phyloP scores from a whole-genome alignment of 345 rosid genomes.

The Sonneratia alba region DNA sequence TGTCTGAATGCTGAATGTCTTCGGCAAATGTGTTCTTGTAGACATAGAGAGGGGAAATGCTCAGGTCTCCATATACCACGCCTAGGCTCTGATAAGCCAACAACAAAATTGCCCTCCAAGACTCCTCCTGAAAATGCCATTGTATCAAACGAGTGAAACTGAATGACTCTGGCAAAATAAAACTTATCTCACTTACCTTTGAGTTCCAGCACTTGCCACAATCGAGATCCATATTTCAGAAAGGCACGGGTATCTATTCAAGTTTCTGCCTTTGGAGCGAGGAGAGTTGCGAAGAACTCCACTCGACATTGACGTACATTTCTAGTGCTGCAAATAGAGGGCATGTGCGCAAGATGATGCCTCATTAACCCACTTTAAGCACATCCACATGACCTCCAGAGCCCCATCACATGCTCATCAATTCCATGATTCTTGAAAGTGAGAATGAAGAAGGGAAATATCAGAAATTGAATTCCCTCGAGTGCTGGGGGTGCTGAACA shows the following conservation, averaged over 20 bases:
- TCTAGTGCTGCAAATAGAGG: not conserved
- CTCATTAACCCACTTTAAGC: not conserved
- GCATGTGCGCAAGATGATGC: not conserved
- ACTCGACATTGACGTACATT: not conserved
- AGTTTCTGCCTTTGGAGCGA: not conserved
- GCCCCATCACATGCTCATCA: conserved; percentile 1
- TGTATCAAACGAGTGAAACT: not conserved
- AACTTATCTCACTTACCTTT: conserved; percentile 8
- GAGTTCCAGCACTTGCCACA: conserved; percentile 10
- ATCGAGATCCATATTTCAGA: conserved; percentile 13
- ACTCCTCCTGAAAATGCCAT: conserved; percentile 12
- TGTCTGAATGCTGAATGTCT: conserved; percentile 16
- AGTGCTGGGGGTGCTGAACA: not conserved
- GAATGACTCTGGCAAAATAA: not conserved
- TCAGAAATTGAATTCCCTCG: not conserved
- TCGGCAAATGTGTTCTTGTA: conserved; percentile 16
- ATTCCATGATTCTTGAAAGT: not conserved
- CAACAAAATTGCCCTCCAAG: conserved; percentile 13
- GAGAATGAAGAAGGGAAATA: not conserved
- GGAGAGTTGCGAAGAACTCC: not conserved
- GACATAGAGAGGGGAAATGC: conserved; percentile 18
- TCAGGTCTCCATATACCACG: conserved; percentile 18
- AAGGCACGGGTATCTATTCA: not conserved
- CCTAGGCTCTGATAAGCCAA: conserved; percentile 18
- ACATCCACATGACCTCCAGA: not conserved